Conservation (phyloP, 1,139 yeast species). For the Hemisphaericaspora xylanilytica region DNA sequence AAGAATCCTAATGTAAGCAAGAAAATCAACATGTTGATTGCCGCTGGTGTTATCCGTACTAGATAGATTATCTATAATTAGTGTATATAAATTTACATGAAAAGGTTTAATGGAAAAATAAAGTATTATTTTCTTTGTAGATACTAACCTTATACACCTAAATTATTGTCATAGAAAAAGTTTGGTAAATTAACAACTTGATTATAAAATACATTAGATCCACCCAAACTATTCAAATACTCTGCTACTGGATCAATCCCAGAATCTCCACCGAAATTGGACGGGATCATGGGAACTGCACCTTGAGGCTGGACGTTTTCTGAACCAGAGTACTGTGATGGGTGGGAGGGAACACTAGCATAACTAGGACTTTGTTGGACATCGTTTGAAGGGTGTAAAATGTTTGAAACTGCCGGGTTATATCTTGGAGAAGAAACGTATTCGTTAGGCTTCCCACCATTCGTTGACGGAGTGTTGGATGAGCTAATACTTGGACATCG, state of each 20-base stretch:
- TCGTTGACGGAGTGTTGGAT: conserved; percentile 2
- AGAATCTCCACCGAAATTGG: too few relatives aligned
- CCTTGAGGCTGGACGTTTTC: too few relatives aligned
- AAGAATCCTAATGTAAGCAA: conserved; percentile 89
- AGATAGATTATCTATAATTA: conserved; percentile 43
- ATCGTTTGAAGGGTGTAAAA: conserved; percentile 18
- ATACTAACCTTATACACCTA: conserved; percentile 18
- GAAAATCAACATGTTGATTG: conserved; percentile 86
- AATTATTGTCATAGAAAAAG: conserved; percentile 39
- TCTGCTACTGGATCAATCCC: conserved; percentile 15
- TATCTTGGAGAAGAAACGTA: conserved; percentile 19
- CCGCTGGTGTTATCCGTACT: conserved; percentile 96
- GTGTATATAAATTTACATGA: conserved; percentile 1
- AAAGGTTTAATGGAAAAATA: neutral
- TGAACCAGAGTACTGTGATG: neutral
- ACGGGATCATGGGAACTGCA: too few relatives aligned
- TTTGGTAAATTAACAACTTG: conserved; percentile 32
- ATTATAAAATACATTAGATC: conserved; percentile 16
- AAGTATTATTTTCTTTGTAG: conserved; percentile 1
- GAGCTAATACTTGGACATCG: neutral
- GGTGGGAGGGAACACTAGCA: neutral
- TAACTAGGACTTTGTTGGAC: neutral
- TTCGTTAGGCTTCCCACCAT: conserved; percentile 3
- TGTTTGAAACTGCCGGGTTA: conserved; percentile 26
- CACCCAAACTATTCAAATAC: conserved; percentile 18